phyloP scores from a whole-genome alignment of 768 basidiomycete genomes.

The Neoboletus magnificus region DNA sequence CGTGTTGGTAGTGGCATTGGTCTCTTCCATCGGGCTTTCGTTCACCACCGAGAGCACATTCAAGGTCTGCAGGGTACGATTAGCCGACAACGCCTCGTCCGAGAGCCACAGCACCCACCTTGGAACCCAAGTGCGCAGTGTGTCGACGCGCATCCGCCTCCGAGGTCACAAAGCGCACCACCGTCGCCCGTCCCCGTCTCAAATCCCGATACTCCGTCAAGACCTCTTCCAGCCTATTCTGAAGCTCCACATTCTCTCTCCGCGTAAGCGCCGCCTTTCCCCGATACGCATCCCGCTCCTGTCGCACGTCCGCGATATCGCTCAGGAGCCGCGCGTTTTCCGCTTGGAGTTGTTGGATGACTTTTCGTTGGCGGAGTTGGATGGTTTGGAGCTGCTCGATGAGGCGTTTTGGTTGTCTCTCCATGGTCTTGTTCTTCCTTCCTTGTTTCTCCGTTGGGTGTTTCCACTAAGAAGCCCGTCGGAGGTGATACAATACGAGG shows the following conservation, averaged over 20 bases:
- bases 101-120: slow-evolving; percentile 2
- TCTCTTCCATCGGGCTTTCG: slow-evolving; percentile 2
- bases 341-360: slow-evolving; percentile 26
- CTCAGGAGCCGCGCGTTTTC: slow-evolving; percentile 22
- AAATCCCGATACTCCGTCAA: slow-evolving; percentile 19
- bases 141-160: neutral
- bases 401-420: slow-evolving; percentile 12
- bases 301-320: slow-evolving; percentile 27
- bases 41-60: slow-evolving; percentile 1
- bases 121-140: neutral
- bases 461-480: neutral
- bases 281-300: slow-evolving; percentile 25
- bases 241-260: slow-evolving; percentile 22
- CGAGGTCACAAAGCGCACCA: slow-evolving; percentile 8
- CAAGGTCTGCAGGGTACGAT: slow-evolving; percentile 1
- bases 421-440: neutral
- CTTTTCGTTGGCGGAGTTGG: slow-evolving; percentile 22
- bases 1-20: neutral
- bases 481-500: neutral
- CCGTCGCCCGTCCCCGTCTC: slow-evolving; percentile 19
- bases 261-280: slow-evolving; percentile 19
- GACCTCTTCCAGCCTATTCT: slow-evolving; percentile 18
- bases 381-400: slow-evolving; percentile 26
- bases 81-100: neutral
- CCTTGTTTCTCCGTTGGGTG: neutral